A percentile compares a stretch with the other conserved stretches of the same genome.
Conservation (phyloP, 2,329 filamentous ascomycete species). For the Lasiodiplodia theobromae region DNA sequence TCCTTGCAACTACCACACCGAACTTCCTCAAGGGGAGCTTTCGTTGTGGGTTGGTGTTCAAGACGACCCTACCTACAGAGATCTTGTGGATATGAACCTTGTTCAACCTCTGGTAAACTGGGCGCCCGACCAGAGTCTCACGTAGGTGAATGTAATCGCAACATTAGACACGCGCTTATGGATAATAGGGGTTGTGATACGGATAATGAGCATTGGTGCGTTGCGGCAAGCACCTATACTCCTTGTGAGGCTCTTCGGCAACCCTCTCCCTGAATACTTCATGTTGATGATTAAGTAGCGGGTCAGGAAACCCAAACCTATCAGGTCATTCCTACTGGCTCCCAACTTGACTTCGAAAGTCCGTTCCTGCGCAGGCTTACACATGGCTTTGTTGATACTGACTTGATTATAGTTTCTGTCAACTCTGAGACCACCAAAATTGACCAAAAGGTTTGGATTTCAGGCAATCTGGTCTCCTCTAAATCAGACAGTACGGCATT, state of each 20-base stretch:
- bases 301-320: conserved; percentile 11
- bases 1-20: conserved; percentile 11
- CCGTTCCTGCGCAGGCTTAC: neutral
- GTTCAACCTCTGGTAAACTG: conserved; percentile 30
- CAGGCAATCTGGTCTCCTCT: conserved; percentile 20
- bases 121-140: conserved; percentile 11
- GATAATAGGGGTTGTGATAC: conserved; percentile 6
- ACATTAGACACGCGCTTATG: neutral
- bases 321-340: neutral
- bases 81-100: conserved; percentile 28
- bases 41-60: conserved; percentile 30
- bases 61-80: conserved; percentile 12
- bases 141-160: neutral
- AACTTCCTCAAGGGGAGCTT: neutral
- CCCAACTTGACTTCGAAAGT: conserved; percentile 17
- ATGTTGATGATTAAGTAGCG: neutral
- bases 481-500: conserved; percentile 11
- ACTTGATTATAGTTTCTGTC: conserved; percentile 1
- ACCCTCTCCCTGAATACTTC: neutral
- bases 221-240: conserved; percentile 30
- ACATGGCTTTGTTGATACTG: neutral
- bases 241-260: neutral
- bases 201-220: conserved; percentile 29
- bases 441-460: conserved; percentile 26
- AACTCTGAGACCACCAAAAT: conserved; percentile 14